phyloP scores from a whole-genome alignment of 192 early-diverging fungal species.

The Funneliformis geosporum region DNA sequence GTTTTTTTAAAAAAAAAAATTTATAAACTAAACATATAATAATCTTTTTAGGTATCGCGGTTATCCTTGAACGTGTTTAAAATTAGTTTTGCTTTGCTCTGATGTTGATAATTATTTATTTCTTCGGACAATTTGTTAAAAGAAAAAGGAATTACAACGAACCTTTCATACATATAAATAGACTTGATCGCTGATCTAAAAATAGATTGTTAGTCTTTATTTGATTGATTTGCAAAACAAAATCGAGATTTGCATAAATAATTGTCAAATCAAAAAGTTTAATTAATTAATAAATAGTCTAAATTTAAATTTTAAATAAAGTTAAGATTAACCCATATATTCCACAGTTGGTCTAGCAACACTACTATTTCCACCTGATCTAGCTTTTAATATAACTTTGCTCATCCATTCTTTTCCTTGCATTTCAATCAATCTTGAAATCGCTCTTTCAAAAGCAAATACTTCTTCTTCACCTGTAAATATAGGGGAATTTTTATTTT shows the following conservation, averaged over 20 bases:
- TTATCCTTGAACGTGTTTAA: conserved; percentile 45
- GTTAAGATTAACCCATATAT: neutral
- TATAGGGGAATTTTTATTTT: conserved; percentile 56
- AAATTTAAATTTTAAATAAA: too few relatives aligned
- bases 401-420: conserved; percentile 75
- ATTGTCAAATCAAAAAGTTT: too few relatives aligned
- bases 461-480: conserved; percentile 90
- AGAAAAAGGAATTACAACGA: too few relatives aligned
- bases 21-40: neutral
- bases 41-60: conserved; percentile 38
- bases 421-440: conserved; percentile 94
- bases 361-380: neutral
- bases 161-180: too few relatives aligned
- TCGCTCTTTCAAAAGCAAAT: conserved; percentile 93
- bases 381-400: conserved; percentile 11
- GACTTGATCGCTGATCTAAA: too few relatives aligned
- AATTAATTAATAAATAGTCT: too few relatives aligned
- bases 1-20: too few relatives aligned
- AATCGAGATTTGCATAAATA: too few relatives aligned
- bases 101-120: too few relatives aligned
- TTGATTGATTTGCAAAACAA: too few relatives aligned
- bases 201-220: too few relatives aligned
- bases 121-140: too few relatives aligned
- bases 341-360: neutral
- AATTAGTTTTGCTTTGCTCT: neutral